A percentile compares a stretch with the other conserved stretches of the same genome.
phyloP scores from a whole-genome alignment of 1,139 yeast species.

The Yamadazyma atlantica region DNA sequence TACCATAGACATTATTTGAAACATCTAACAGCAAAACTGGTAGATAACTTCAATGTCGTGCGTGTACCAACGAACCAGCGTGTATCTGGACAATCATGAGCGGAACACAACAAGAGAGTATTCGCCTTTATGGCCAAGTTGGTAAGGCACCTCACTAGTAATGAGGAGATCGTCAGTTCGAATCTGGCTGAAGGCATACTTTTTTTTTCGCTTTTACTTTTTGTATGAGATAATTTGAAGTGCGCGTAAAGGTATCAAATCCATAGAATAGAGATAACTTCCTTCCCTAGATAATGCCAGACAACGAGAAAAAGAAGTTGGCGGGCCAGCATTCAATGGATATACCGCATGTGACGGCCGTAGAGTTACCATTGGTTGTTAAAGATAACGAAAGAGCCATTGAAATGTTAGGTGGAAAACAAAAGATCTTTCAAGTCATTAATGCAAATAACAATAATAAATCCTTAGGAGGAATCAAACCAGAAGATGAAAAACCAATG shows the following conservation, averaged over 20 bases:
- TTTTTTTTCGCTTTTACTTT: too few relatives aligned
- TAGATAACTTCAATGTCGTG: background rate
- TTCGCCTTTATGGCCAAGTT: constrained; percentile 68
- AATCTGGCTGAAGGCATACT: constrained; percentile 72
- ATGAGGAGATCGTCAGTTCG: constrained; percentile 89
- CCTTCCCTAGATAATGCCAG: too few relatives aligned
- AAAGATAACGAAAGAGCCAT: constrained; percentile 63
- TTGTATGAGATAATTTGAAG: background rate
- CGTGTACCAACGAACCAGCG: too few relatives aligned
- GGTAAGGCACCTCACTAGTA: constrained; percentile 92
- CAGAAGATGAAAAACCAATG: constrained; percentile 24
- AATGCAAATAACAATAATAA: constrained; percentile 25
- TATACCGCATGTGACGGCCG: constrained; percentile 70
- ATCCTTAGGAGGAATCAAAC: constrained; percentile 7
- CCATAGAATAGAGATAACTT: too few relatives aligned
- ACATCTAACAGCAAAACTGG: background rate
- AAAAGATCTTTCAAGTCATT: constrained; percentile 41
- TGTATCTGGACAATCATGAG: too few relatives aligned
- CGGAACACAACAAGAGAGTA: too few relatives aligned
- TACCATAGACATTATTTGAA: too few relatives aligned
- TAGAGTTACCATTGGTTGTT: constrained; percentile 81
- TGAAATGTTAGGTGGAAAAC: constrained; percentile 73
- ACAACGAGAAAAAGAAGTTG: background rate
- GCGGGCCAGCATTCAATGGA: constrained; percentile 63
- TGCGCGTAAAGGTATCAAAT: too few relatives aligned